These are phyloP conservation scores for Miscanthus lutarioriparius DNA, from an alignment of 176 grass and related monocot genomes.

Conservation along the genomic window DNA sequence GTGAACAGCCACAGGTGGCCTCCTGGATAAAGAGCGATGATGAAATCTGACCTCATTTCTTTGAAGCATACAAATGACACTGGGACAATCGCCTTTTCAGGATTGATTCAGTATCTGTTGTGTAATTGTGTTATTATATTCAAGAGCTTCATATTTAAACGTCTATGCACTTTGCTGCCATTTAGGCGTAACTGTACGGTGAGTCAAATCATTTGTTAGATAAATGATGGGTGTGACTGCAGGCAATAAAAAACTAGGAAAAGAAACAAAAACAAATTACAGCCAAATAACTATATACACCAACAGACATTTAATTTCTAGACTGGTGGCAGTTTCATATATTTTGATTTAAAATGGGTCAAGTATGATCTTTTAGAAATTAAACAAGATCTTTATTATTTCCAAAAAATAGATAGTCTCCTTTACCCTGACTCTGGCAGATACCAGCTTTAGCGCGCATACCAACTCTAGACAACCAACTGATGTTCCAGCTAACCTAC, in stretches of 20 bases:
- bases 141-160: background rate
- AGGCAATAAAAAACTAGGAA: background rate
- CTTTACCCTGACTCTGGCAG: too few species aligned
- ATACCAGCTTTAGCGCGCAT: too few species aligned
- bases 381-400: too few species aligned
- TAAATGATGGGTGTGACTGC: background rate
- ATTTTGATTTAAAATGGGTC: background rate
- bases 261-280: background rate
- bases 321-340: background rate
- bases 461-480: too few species aligned
- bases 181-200: background rate
- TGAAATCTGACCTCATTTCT: background rate
- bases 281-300: background rate
- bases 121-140: background rate
- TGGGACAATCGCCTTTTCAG: background rate
- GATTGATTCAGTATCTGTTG: background rate
- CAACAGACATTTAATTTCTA: background rate
- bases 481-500: too few species aligned
- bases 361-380: too few species aligned
- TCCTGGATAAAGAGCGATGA: background rate
- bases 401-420: too few species aligned
- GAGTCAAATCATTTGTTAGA: background rate
- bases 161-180: background rate
- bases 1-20: background rate
- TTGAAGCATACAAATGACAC: background rate